A percentile compares a stretch with the other conserved stretches of the same genome.
phyloP scores from a whole-genome alignment of 768 basidiomycete species.

The Xanthoconium purpureum region DNA sequence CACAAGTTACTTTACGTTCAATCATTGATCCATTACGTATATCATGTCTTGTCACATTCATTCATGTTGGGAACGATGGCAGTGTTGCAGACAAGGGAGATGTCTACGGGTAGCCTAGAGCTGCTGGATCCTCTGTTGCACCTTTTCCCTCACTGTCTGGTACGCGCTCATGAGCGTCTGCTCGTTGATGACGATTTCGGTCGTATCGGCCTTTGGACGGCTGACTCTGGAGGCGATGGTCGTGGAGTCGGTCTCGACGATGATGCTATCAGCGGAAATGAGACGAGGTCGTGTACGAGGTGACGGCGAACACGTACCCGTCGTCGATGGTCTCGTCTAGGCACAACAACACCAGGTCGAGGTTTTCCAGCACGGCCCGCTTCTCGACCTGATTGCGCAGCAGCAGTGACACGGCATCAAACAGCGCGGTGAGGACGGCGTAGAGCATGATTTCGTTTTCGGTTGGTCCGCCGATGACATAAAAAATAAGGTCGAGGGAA shows the following conservation, averaged over 20 bases:
- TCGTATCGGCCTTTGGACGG: conserved; percentile 87
- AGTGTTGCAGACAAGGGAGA: conserved; percentile 21
- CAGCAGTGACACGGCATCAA: conserved; percentile 82
- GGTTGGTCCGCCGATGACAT: conserved; percentile 79
- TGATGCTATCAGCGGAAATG: conserved; percentile 58
- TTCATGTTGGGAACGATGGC: not conserved
- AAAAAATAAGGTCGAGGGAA: conserved; percentile 92
- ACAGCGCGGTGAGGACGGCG: conserved; percentile 76
- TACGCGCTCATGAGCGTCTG: conserved; percentile 93
- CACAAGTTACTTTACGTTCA: conserved; percentile 6
- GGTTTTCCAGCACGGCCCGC: conserved; percentile 87
- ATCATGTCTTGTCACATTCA: not conserved
- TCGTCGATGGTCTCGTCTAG: conserved; percentile 98
- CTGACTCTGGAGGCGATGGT: conserved; percentile 96
- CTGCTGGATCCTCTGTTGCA: conserved; percentile 79
- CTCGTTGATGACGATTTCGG: conserved; percentile 98
- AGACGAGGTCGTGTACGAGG: not conserved
- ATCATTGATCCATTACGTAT: not conserved
- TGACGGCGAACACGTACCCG: conserved; percentile 58
- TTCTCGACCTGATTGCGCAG: conserved; percentile 94
- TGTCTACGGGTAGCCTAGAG: conserved; percentile 43
- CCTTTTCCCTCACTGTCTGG: conserved; percentile 81
- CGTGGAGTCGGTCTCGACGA: conserved; percentile 92
- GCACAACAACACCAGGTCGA: conserved; percentile 89
- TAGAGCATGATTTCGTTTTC: conserved; percentile 98